Base-by-base conservation (phyloP, 2,329 filamentous ascomycete species). In the Aspergillus quadricinctus region DNA sequence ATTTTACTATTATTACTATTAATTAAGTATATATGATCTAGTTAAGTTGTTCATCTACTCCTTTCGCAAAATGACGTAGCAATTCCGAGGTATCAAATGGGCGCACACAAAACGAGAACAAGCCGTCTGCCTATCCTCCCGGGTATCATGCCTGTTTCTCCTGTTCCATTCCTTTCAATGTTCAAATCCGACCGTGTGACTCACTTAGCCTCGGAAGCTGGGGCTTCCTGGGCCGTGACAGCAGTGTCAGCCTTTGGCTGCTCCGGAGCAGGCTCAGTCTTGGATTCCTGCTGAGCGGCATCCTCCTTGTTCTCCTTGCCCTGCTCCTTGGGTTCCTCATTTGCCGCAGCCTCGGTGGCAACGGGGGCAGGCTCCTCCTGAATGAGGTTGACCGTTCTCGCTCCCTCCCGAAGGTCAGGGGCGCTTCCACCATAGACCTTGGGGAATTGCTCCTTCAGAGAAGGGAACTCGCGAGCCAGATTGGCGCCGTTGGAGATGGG, bases 391-490 rank as follows among this genome's bases (percentile, higher is more conserved):
- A 75, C 67, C 9, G 69, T 69, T 21, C 64, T 61, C 10, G 67
- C 72, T 41, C 56, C 64, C 2, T 75, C 78, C 52, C 75, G 72
- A 57, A 86, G 68, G n/a, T 76, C 72, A 3, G 71, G 70, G 7
- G 84, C 88, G 64, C 86, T 86, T 27, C 92, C 93, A 55, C 92
- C 93, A 69, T 97, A 97, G 59, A 82, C 84, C 62, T 82, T 81
- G 1, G 92, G 91, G 50, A 97, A 76, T 48, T 83, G 80, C 49
- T 82, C 77, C 11, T 83, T 86, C 56, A 94, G 78, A 2, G 67
- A 68, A 49, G 78, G 73, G 57, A 85, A 76, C 69, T 89, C 83
- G 17, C 78, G 78, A 19, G 84, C 85, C 50, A 97, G 79, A 55
- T 83, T 84, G 46, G 77, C 83, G 23, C 92, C 92, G 65, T 88